These are phyloP conservation scores for Erythrophleum ivorense DNA, from an alignment of 331 rosid genomes.

Conservation along the genomic window DNA sequence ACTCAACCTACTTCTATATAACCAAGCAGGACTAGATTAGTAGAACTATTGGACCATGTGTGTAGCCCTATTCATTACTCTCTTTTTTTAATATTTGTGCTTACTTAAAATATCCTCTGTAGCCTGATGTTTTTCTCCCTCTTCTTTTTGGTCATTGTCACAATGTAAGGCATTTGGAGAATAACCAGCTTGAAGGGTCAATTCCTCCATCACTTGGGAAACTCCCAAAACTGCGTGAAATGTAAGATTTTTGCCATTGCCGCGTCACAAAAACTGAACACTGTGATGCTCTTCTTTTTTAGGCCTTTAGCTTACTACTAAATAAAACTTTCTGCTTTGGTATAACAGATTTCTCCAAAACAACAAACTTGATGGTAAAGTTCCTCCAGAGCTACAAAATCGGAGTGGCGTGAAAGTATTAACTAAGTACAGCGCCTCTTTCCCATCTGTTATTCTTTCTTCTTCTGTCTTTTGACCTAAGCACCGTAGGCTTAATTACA, in stretches of 20 bases:
- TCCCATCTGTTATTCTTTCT: not conserved
- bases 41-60: no score
- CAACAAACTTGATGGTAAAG: conserved; percentile 41
- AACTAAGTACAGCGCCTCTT: conserved; percentile 45
- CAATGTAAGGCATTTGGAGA: conserved; percentile 76
- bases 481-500: not conserved
- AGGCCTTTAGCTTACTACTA: conserved; percentile 4
- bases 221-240: conserved; percentile 61
- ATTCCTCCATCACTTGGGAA: conserved; percentile 56
- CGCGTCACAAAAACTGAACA: not conserved
- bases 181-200: conserved; percentile 71
- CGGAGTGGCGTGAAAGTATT: conserved; percentile 33
- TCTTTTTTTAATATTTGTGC: not conserved
- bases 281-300: not conserved
- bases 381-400: conserved; percentile 32
- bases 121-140: conserved; percentile 22
- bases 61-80: not conserved
- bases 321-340: conserved; percentile 14
- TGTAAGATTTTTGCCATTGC: conserved; percentile 58
- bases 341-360: conserved; percentile 50
- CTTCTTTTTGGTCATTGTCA: conserved; percentile 13
- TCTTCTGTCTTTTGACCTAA: not conserved
- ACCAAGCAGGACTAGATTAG: no score
- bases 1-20: no score
- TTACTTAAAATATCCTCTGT: conserved; percentile 29